A percentile compares a stretch with the other conserved stretches of the same genome.
phyloP scores from a whole-genome alignment of 768 basidiomycete species.

The Clathrus columnatus region DNA sequence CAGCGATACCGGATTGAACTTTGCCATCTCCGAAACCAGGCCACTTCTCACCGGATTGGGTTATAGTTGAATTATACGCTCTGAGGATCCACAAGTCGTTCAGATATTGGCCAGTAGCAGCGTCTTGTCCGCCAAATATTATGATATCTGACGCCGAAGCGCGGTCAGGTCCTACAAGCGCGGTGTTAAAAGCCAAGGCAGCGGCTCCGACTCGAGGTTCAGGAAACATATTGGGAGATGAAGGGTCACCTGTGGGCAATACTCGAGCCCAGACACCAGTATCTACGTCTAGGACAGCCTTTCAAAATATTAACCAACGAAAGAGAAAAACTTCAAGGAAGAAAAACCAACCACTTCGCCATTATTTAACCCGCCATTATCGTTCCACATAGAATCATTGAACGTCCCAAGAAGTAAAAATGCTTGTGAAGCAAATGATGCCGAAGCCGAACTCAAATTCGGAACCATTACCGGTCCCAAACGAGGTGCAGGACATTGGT shows the following conservation, averaged over 20 bases:
- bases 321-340: not conserved
- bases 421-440: slow-evolving; percentile 53
- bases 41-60: slow-evolving; percentile 50
- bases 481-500: slow-evolving; percentile 45
- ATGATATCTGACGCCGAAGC: slow-evolving; percentile 54
- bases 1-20: slow-evolving; percentile 53
- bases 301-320: not conserved
- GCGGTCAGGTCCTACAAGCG: slow-evolving; percentile 49
- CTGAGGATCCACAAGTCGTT: slow-evolving; percentile 74
- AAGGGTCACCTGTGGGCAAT: slow-evolving; percentile 70
- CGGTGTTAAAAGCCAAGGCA: slow-evolving; percentile 43
- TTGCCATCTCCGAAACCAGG: slow-evolving; percentile 54
- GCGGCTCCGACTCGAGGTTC: slow-evolving; percentile 63
- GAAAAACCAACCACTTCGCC: slow-evolving; percentile 69
- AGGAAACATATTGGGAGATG: slow-evolving; percentile 45
- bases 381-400: slow-evolving; percentile 57
- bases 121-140: slow-evolving; percentile 71
- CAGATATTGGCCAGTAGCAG: slow-evolving; percentile 50
- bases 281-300: slow-evolving; percentile 55
- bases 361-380: slow-evolving; percentile 45
- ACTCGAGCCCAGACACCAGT: slow-evolving; percentile 64
- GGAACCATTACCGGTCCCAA: slow-evolving; percentile 48
- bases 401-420: slow-evolving; percentile 64
- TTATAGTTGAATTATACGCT: slow-evolving; percentile 55
- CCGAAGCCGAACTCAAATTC: slow-evolving; percentile 49